Evolutionary conservation across 192 early-diverging fungal species (phyloP).

Genomic region (Jimgerdemannia lactiflua): DNA sequence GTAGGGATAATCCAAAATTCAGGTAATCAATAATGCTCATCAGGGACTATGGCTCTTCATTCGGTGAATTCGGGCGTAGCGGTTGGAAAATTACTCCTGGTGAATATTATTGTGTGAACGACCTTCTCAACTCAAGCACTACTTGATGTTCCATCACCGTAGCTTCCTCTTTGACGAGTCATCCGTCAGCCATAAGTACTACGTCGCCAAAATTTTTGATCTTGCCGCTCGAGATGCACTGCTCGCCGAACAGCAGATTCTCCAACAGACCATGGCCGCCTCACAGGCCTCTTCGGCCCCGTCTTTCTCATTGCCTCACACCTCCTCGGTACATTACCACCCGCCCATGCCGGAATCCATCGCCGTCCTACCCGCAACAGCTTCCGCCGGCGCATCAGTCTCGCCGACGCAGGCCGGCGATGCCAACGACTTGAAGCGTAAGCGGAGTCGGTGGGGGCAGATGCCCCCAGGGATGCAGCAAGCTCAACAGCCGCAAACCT

Average conservation of each 20-base stretch:
- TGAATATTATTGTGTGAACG: too few relatives aligned
- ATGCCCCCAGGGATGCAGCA: not conserved
- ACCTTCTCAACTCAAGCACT: too few relatives aligned
- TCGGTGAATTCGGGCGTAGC: not conserved
- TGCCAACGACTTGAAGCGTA: conserved; percentile 16
- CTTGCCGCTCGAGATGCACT: not conserved
- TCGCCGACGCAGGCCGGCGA: not conserved
- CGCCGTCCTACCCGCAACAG: not conserved
- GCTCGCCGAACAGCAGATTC: not conserved
- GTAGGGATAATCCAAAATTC: not conserved
- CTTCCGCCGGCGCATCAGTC: not conserved
- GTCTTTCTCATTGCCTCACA: not conserved
- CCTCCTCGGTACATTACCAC: not conserved
- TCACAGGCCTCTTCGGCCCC: not conserved
- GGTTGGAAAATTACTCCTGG: not conserved
- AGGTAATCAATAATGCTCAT: not conserved
- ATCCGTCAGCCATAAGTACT: not conserved
- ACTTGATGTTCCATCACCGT: too few relatives aligned
- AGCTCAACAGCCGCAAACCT: not conserved
- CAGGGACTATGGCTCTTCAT: not conserved
- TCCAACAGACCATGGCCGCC: not conserved
- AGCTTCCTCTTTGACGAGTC: not conserved
- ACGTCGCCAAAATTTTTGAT: not conserved
- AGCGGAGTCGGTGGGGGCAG: conserved; percentile 25
- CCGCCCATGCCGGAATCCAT: not conserved